Evolutionary conservation across 2,329 filamentous ascomycete species (phyloP), one percentile per base, ranked within the genome.

Genomic region (Aurifilum marmelostoma): DNA sequence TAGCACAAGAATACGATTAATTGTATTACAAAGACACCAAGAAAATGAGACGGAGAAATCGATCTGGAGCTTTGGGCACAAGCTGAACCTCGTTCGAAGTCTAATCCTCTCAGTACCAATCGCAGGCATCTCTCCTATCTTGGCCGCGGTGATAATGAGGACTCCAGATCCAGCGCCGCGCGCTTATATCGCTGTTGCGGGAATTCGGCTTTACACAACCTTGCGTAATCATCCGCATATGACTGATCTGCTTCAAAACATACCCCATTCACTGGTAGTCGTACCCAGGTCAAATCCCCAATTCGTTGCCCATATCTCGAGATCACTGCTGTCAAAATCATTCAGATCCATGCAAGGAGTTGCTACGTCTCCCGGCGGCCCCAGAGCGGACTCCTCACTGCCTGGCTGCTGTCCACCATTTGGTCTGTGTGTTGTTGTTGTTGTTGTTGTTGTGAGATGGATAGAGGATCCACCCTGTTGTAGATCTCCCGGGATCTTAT

Each of bases 291-390:
- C 47, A 21, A 65, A 65, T 16, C n/a, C 63, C 63, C 50, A 54
- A 29, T 32, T 58, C 1, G 52, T 58, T 32, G 63, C 63, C 63
- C 63, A 56, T 24, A 52, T 58, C 18, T 65, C 63, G 14, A 65
- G 29, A 14, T 56, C 47, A 3, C 27, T 24, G 24, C 52, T 27
- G 24, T 58, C 63, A 16, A 65, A 43, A n/a, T 58, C 50, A 39
- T n/a, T 43, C 50, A 56, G 24, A 37, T 29, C 34, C 34, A 41
- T 18, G 32, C 43, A 47, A 47, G 37, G 24, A 27, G 59, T 43
- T 1, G 59, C 18, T 29, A 24, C 41, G 41, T 58, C 50, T 37
- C 39, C 63, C 3, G 63, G 29, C n/a, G 63, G 29, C n/a, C 24
- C 21, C 32, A 65, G 27, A 29, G 34, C n/a, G 18, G 63, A 12